phyloP scores from a whole-genome alignment of 208 protist species.

The Angomonas ambiguus region DNA sequence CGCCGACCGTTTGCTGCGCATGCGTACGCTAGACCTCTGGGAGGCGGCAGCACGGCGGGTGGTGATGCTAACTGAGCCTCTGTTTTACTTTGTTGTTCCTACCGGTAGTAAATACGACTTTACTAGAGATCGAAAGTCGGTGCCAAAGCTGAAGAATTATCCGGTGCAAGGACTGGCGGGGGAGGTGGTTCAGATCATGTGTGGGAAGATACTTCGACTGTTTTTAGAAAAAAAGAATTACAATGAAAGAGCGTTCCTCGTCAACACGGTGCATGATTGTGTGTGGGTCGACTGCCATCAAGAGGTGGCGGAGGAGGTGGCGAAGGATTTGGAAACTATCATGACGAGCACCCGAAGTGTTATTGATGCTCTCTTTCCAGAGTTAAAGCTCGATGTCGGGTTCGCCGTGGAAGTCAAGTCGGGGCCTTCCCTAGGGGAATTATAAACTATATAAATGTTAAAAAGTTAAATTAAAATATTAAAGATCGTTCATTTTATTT shows the following conservation, averaged over 20 bases:
- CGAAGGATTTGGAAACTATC: conserved; percentile 51
- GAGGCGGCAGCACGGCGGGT: conserved; percentile 59
- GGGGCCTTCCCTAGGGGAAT: conserved; percentile 67
- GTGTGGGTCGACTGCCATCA: conserved; percentile 88
- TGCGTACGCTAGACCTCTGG: conserved; percentile 72
- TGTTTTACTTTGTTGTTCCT: conserved; percentile 76
- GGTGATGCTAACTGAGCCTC: conserved; percentile 72
- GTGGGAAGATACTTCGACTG: conserved; percentile 71
- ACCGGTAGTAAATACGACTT: conserved; percentile 90
- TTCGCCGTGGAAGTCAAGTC: conserved; percentile 81
- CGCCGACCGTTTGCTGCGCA: conserved; percentile 60
- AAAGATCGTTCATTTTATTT: neutral
- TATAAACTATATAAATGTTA: conserved; percentile 29
- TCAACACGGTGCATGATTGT: conserved; percentile 91
- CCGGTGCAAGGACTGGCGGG: conserved; percentile 86
- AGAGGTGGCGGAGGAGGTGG: conserved; percentile 72
- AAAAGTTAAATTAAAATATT: neutral
- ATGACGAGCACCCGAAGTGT: conserved; percentile 74
- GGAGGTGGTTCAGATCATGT: conserved; percentile 91
- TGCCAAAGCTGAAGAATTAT: conserved; percentile 89
- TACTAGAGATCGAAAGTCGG: conserved; percentile 68
- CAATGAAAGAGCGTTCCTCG: conserved; percentile 74
- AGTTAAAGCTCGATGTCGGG: conserved; percentile 83
- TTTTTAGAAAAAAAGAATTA: conserved; percentile 80
- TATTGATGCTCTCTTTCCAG: conserved; percentile 71